These are phyloP conservation scores for Lichtheimia ornata DNA, from an alignment of 371 early-diverging fungal genomes.

Conservation along the genomic window DNA sequence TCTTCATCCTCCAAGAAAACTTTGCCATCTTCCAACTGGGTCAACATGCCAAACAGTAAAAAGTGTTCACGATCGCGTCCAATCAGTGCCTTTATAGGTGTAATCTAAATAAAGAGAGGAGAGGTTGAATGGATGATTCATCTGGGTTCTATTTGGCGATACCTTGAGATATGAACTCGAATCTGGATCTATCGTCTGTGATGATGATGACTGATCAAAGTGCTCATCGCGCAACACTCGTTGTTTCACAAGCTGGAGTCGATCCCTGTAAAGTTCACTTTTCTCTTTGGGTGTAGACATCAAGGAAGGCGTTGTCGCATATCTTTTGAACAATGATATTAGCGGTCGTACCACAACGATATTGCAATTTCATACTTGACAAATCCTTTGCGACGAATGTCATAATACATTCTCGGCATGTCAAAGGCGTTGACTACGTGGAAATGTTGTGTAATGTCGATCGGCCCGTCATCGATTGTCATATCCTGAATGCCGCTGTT, in stretches of 20 bases:
- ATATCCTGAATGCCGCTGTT: slow-evolving; percentile 35
- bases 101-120: slow-evolving; percentile 52
- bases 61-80: slow-evolving; percentile 76
- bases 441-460: slow-evolving; percentile 63
- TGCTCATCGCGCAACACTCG: slow-evolving; percentile 80
- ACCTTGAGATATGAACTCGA: slow-evolving; percentile 39
- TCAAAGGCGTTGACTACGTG: slow-evolving; percentile 76
- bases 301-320: slow-evolving; percentile 30
- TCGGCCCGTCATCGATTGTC: slow-evolving; percentile 34
- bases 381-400: slow-evolving; percentile 67
- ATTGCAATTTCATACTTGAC: slow-evolving; percentile 26
- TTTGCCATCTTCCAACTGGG: slow-evolving; percentile 81
- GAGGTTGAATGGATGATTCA: no score
- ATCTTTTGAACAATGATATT: slow-evolving; percentile 12
- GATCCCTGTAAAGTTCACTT: slow-evolving; percentile 68
- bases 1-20: slow-evolving; percentile 86
- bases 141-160: not conserved
- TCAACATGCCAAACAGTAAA: slow-evolving; percentile 87
- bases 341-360: no score
- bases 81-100: slow-evolving; percentile 79
- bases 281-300: slow-evolving; percentile 68
- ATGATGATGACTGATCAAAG: slow-evolving; percentile 64
- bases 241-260: slow-evolving; percentile 78
- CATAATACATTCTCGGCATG: slow-evolving; percentile 71
- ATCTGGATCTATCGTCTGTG: slow-evolving; percentile 32